Conservation (phyloP, 306 rosid species). For the Alnus rubra region DNA sequence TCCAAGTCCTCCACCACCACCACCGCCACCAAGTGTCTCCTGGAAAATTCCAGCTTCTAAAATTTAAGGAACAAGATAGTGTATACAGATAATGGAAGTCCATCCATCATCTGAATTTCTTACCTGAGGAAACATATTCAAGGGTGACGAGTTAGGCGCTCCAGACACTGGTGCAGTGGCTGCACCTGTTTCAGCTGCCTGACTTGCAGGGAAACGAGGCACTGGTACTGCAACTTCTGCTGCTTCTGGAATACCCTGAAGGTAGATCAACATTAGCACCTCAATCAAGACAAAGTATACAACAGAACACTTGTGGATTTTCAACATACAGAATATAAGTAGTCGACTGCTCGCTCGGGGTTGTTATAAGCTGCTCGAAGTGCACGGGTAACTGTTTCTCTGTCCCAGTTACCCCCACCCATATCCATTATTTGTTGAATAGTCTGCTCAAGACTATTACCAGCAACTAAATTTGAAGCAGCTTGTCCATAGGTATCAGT, state of each 20-base stretch:
- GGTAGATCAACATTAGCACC: constrained; percentile 26
- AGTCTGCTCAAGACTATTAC: constrained; percentile 78
- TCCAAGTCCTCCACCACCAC: constrained; percentile 63
- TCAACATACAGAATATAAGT: constrained; percentile 87
- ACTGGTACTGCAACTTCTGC: constrained; percentile 85
- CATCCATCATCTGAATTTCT: constrained; percentile 23
- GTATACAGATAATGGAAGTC: constrained; percentile 5
- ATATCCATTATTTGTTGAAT: constrained; percentile 82
- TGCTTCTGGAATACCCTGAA: constrained; percentile 93
- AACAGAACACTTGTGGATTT: constrained; percentile 21
- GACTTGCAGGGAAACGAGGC: constrained; percentile 58
- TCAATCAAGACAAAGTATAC: constrained; percentile 14
- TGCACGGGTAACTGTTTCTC: constrained; percentile 85
- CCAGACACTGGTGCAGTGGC: constrained; percentile 58
- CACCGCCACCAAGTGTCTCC: constrained; percentile 76
- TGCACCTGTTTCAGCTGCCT: constrained; percentile 61
- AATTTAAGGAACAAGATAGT: constrained; percentile 24
- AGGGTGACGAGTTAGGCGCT: constrained; percentile 87
- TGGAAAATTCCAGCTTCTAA: constrained; percentile 38
- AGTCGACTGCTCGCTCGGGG: constrained; percentile 97
- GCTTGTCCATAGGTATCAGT: constrained; percentile 79
- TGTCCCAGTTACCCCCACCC: constrained; percentile 97
- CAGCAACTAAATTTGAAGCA: constrained; percentile 90
- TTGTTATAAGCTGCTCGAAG: constrained; percentile 94
- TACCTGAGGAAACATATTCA: constrained; percentile 96